Evolutionary conservation across 208 protist species (phyloP).

Genomic region (Jaenimonas drosophilae): DNA sequence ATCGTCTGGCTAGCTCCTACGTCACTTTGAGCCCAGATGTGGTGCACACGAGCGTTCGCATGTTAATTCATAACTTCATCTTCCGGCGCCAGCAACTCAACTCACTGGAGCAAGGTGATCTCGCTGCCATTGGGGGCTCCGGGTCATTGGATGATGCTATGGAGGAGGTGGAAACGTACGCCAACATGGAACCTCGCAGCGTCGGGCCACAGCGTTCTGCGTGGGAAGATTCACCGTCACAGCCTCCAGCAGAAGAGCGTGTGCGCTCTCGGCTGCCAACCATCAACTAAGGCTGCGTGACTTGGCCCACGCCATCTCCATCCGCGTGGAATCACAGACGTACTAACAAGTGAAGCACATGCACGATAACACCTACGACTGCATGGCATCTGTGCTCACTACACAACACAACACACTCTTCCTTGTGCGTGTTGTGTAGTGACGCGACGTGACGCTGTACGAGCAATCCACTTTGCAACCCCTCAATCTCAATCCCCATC

Average conservation of each 20-base stretch:
- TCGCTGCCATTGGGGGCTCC: conserved; percentile 10
- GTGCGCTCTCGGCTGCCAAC: background rate
- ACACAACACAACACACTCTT: no score
- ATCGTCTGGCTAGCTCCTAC: conserved; percentile 63
- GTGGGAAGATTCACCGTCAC: conserved; percentile 14
- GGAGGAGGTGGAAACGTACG: conserved; percentile 51
- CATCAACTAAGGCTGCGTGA: conserved; percentile 5
- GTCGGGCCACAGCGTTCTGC: conserved; percentile 48
- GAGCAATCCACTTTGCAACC: no score
- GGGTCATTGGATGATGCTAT: conserved; percentile 15
- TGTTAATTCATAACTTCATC: conserved; percentile 81
- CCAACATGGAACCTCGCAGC: conserved; percentile 45
- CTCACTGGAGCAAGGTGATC: conserved; percentile 38
- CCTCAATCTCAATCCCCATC: background rate
- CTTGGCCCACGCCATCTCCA: conserved; percentile 11
- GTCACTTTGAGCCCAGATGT: conserved; percentile 79
- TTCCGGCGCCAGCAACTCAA: conserved; percentile 52
- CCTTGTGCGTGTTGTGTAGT: no score
- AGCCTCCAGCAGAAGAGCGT: conserved; percentile 17
- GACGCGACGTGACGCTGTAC: no score
- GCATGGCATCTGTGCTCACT: no score
- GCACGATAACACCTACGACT: no score
- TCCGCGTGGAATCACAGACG: background rate
- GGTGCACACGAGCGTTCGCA: conserved; percentile 79
- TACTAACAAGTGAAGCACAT: no score